Percentiles rank a stretch among this genome's conserved stretches.
Conservation (phyloP, 192 early-diverging fungal species). For the Coemansia sp. region DNA sequence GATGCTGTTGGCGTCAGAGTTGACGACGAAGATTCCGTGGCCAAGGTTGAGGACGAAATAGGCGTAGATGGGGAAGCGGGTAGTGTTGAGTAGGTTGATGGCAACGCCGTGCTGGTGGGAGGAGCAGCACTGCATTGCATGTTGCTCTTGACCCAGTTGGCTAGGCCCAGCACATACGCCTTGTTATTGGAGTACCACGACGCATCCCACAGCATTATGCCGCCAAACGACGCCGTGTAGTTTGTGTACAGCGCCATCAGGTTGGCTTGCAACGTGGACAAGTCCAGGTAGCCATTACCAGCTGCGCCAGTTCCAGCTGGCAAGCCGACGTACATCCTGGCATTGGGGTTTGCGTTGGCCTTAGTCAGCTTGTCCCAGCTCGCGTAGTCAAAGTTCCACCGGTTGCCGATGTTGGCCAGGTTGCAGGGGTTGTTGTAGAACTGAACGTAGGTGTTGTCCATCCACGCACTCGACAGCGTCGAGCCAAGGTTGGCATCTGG, state of each 20-base stretch:
- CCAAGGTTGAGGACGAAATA: not conserved
- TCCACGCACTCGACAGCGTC: constrained; percentile 60
- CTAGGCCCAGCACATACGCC: constrained; percentile 26
- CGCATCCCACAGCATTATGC: constrained; percentile 78
- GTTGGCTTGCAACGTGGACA: constrained; percentile 42
- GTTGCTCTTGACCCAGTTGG: constrained; percentile 45
- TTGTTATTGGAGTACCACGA: constrained; percentile 65
- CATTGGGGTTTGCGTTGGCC: constrained; percentile 57
- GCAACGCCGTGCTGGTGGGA: constrained; percentile 3
- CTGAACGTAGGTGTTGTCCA: constrained; percentile 73
- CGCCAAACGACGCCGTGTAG: constrained; percentile 65
- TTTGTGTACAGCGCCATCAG: constrained; percentile 50
- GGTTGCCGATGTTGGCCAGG: constrained; percentile 51
- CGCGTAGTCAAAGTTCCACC: constrained; percentile 71
- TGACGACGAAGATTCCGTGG: too few relatives aligned
- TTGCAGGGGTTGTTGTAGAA: constrained; percentile 85
- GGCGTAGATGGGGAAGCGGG: not conserved
- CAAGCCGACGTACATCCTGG: constrained; percentile 67
- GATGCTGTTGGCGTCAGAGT: not conserved
- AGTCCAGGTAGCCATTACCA: constrained; percentile 64
- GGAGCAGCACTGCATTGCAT: constrained; percentile 27
- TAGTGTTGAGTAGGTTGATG: not conserved
- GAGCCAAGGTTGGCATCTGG: constrained; percentile 67
- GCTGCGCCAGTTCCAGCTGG: constrained; percentile 62
- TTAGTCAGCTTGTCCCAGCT: constrained; percentile 70